Base-by-base conservation (phyloP, 2,329 filamentous ascomycete species). In the Sclerotinia glacialis region DNA sequence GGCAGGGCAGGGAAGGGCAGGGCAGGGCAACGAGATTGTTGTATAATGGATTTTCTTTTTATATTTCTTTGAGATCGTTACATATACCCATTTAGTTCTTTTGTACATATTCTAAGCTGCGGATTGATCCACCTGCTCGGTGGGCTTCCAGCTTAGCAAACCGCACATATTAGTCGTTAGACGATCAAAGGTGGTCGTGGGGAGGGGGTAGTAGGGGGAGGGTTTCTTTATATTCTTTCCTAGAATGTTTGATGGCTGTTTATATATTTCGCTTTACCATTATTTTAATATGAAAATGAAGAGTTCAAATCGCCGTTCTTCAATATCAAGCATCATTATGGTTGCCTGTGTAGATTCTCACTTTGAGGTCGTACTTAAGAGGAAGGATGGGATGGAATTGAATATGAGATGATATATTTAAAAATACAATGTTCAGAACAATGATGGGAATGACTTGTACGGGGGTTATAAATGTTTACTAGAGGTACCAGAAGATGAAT, bases 1-100 rank as follows among this genome's bases (percentile, higher is more conserved):
- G 11, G 4, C 1, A 12, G 26, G 40, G 9, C 9, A 2, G 1
- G 2, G 6, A 6, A 12, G 1, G 11, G 1, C 1, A 3, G 26
- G 40, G 9, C 9, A 16, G 11, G 40, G 9, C 1, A 16, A 16
- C 6, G n/a, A 58, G 21, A 2, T 8, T 18, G 5, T 46, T 31
- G 12, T 59, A 4, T 4, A 16, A 9, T 42, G 14, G 18, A 7
- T 46, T 42, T n/a, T 1, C 5, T 6, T 46, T 47, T 14, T 26
- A 11, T n/a, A 46, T 59, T n/a, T 46, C 40, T n/a, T 46, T 18
- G 4, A 34, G 11, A 59, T 7, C 21, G 3, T 7, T 59, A 5
- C 9, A 26, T 18, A 46, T 46, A 46, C 11, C 26, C 14, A 59
- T 59, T 34, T 6, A 6, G 31, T 59, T 46, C 26, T 4, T 47